Evolutionary conservation across 2,329 filamentous ascomycete genomes (phyloP).

Genomic region (Clathrospora elynae): DNA sequence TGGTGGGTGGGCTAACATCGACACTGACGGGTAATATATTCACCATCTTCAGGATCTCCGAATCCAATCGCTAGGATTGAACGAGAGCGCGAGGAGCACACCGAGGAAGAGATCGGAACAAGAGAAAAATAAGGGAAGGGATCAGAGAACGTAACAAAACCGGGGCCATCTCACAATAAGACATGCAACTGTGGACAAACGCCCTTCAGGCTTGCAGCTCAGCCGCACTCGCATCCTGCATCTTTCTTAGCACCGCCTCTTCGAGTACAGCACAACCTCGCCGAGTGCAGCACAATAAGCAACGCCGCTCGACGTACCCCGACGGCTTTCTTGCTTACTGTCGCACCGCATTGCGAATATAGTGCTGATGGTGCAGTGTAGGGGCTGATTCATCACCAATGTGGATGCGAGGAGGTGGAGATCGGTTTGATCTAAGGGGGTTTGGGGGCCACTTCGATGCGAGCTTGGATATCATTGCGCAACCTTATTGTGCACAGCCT

Average conservation of each 20-base stretch:
- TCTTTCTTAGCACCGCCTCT: slow-evolving; percentile 15
- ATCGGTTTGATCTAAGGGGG: slow-evolving; percentile 6
- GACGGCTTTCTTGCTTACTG: slow-evolving; percentile 15
- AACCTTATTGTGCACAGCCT: slow-evolving; percentile 12
- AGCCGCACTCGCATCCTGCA: slow-evolving; percentile 10
- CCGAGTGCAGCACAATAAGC: no score
- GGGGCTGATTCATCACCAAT: neutral
- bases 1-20: no score
- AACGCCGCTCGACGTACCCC: slow-evolving; percentile 9
- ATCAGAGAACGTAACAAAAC: neutral
- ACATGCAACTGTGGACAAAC: no score
- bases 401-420: slow-evolving; percentile 1
- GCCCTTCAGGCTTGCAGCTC: slow-evolving; percentile 10
- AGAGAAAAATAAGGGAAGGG: neutral
- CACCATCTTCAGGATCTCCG: no score
- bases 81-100: neutral
- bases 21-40: no score
- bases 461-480: slow-evolving; percentile 2
- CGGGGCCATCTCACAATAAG: slow-evolving; percentile 7
- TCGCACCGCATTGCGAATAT: slow-evolving; percentile 9
- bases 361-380: slow-evolving; percentile 9
- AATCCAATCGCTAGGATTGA: no score
- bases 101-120: neutral
- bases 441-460: slow-evolving; percentile 6
- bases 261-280: slow-evolving; percentile 8